A percentile compares a stretch with the other conserved stretches of the same genome.
These are phyloP conservation scores for Penicillium subrubescens DNA, from an alignment of 495 filamentous ascomycete genomes.

Conservation along the genomic window DNA sequence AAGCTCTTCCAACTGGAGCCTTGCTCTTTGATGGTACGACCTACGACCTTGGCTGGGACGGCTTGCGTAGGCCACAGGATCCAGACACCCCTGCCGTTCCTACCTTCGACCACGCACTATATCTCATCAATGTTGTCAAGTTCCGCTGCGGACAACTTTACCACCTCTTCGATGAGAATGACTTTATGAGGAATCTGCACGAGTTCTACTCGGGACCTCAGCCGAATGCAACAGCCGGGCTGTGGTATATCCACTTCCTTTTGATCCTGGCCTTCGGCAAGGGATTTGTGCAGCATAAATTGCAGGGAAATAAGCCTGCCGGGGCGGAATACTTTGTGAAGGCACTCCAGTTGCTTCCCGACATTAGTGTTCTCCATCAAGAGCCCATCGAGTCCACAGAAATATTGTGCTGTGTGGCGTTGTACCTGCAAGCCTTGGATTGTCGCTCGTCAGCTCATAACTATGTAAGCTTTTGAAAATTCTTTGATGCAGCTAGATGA, in stretches of 20 bases:
- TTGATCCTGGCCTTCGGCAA: slow-evolving; percentile 49
- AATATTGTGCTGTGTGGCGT: slow-evolving; percentile 45
- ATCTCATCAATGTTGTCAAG: slow-evolving; percentile 47
- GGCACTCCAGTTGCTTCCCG: slow-evolving; percentile 43
- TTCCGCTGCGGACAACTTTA: slow-evolving; percentile 48
- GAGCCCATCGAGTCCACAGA: slow-evolving; percentile 41
- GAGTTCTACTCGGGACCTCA: slow-evolving; percentile 37
- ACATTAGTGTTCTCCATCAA: slow-evolving; percentile 34
- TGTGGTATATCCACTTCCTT: slow-evolving; percentile 51
- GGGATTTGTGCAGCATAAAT: slow-evolving; percentile 41
- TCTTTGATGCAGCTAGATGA: too few relatives aligned
- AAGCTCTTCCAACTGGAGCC: slow-evolving; percentile 35
- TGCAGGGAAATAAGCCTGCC: slow-evolving; percentile 33
- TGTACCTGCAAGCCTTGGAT: slow-evolving; percentile 47
- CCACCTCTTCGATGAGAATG: slow-evolving; percentile 47
- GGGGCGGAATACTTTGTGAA: slow-evolving; percentile 43
- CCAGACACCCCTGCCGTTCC: slow-evolving; percentile 35
- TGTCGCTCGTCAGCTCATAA: slow-evolving; percentile 40
- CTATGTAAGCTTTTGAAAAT: slow-evolving; percentile 28
- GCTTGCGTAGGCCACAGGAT: slow-evolving; percentile 25
- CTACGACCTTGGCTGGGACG: slow-evolving; percentile 48
- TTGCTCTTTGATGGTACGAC: slow-evolving; percentile 42
- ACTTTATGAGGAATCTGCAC: slow-evolving; percentile 41
- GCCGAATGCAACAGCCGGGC: slow-evolving; percentile 20
- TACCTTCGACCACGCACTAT: slow-evolving; percentile 43